Evolutionary conservation across 2,329 filamentous ascomycete species (phyloP), one percentile per base, ranked within the genome.

Genomic region (Xylariomycetidae sp.): DNA sequence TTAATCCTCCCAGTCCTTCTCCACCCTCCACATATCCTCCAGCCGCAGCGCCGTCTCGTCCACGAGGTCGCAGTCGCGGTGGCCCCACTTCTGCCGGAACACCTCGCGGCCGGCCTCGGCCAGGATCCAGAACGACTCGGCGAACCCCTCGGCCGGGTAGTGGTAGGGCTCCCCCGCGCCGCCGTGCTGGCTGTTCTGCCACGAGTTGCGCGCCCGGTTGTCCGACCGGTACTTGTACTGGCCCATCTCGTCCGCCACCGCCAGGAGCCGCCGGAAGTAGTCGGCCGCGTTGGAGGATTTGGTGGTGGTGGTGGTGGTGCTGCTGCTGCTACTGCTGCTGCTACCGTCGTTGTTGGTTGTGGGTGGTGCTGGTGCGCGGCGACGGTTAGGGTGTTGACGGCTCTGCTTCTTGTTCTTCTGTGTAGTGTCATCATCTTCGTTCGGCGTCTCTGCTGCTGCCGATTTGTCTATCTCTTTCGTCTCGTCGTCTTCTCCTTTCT

Each of bases 161-260:
- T 74, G 70, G 39, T 66, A 77, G 2, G 71, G 71, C 48, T 77
- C 72, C 11, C 67, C 70, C 16, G 61, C 33, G 2, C 72, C 73
- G 18, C 72, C 72, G 5, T 54, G 60, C 46, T 77, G 72, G 18
- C 63, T 61, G 3, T 48, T 50, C 46, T 76, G 72, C 72, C 72
- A 77, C 9, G 61, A 68, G 50, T 76, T 75, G 18, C 72, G 58
- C 4, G 45, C 41, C 2, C 28, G 40, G 19, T 41, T 45, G 15
- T 46, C 32, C 34, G 44, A 45, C 12, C 49, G 39, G 30, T 48
- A 51, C 51, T 62, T 44, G 35, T 55, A 38, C 25, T 40, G 34
- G 16, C 45, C 48, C 50, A 62, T 58, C 5, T 49, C 49, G 17
- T 60, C 49, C 6, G 45, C 41, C 4, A 53, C 46, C 18, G 45